These are phyloP conservation scores for Mallotus japonicus DNA, from an alignment of 441 rosid species.

Conservation along the genomic window DNA sequence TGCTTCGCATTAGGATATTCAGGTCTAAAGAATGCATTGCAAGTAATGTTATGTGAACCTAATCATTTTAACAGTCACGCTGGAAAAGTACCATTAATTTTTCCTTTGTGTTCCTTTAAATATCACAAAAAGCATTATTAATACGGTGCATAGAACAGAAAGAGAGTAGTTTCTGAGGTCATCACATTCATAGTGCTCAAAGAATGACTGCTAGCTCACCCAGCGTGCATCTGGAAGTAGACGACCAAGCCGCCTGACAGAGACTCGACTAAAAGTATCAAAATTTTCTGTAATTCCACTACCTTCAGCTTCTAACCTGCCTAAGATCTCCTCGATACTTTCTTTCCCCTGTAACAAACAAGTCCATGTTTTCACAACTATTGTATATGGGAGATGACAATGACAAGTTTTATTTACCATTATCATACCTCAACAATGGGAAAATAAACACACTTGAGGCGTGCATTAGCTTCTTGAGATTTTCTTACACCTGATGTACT, in stretches of 20 bases:
- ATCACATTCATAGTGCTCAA: not conserved
- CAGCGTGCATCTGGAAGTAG: constrained; percentile 81
- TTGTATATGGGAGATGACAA: not conserved
- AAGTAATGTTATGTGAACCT: too few relatives aligned
- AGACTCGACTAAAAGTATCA: constrained; percentile 54
- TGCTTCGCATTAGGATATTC: not conserved
- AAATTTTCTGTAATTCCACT: constrained; percentile 42
- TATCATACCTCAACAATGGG: constrained; percentile 56
- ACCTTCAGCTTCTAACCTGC: constrained; percentile 44
- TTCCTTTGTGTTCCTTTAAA: not conserved
- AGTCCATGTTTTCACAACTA: constrained; percentile 1
- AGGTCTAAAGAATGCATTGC: not conserved
- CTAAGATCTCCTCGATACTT: constrained; percentile 49
- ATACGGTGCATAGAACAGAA: not conserved
- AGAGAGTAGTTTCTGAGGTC: not conserved
- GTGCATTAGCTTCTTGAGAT: constrained; percentile 56
- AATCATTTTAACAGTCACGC: not conserved
- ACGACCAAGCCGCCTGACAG: constrained; percentile 74
- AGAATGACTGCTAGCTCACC: constrained; percentile 44
- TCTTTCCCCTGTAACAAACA: constrained; percentile 58
- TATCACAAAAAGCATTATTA: not conserved
- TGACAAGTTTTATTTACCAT: not conserved
- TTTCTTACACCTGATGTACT: constrained; percentile 34
- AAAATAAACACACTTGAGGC: constrained; percentile 66
- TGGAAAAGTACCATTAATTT: not conserved